These are phyloP conservation scores for Arthrobotrys pseudoclavata DNA, from an alignment of 2,329 filamentous ascomycete genomes.

Conservation along the genomic window DNA sequence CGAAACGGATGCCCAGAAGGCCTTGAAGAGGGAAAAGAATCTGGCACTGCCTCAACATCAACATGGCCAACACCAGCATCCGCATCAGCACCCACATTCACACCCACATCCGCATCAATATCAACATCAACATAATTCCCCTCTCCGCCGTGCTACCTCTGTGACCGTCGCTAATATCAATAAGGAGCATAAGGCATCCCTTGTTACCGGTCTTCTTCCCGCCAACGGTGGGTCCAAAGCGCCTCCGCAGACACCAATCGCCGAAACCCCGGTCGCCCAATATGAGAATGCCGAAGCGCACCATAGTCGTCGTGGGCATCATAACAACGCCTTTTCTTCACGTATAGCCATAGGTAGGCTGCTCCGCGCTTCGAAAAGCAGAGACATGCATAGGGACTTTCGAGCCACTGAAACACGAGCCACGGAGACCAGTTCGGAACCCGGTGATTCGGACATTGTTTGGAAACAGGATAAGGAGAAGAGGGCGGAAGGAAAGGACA, in stretches of 20 bases:
- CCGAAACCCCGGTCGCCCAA: slow-evolving; percentile 47
- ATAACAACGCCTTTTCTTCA: slow-evolving; percentile 34
- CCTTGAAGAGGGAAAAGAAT: slow-evolving; percentile 52
- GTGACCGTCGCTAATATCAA: slow-evolving; percentile 36
- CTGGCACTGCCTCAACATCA: slow-evolving; percentile 28
- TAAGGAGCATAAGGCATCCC: slow-evolving; percentile 41
- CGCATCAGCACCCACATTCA: slow-evolving; percentile 1
- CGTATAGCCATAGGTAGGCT: slow-evolving; percentile 56
- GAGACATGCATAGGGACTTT: slow-evolving; percentile 58
- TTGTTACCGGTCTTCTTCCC: slow-evolving; percentile 49
- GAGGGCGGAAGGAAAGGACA: slow-evolving; percentile 39
- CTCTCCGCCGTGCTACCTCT: slow-evolving; percentile 55
- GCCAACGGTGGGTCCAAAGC: slow-evolving; percentile 42
- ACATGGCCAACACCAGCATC: slow-evolving; percentile 5
- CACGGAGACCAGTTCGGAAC: slow-evolving; percentile 59
- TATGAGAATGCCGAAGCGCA: slow-evolving; percentile 48
- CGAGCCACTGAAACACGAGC: slow-evolving; percentile 50
- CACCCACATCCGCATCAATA: slow-evolving; percentile 12
- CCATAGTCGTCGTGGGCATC: slow-evolving; percentile 49
- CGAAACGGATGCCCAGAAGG: slow-evolving; percentile 59
- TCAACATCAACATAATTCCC: slow-evolving; percentile 24
- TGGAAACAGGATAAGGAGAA: slow-evolving; percentile 51
- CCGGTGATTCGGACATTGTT: slow-evolving; percentile 51
- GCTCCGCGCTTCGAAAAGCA: slow-evolving; percentile 56
- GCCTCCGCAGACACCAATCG: slow-evolving; percentile 44